These are phyloP conservation scores for Tetrapisispora taiwanensis DNA, from an alignment of 805 yeast species.

Conservation along the genomic window DNA sequence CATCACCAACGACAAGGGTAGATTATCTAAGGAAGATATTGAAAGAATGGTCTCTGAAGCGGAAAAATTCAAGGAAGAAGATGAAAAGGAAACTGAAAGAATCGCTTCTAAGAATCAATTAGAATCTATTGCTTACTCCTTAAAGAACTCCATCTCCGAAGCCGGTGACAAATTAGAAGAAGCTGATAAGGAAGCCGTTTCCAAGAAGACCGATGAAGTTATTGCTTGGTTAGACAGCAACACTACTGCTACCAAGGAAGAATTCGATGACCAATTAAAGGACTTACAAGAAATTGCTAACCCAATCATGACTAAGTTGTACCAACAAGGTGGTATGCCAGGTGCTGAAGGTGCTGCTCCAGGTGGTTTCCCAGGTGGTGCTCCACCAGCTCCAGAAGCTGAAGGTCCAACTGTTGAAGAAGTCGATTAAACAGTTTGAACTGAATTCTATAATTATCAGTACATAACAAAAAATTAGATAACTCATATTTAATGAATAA, in stretches of 20 bases:
- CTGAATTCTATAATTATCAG: not conserved
- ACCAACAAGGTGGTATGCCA: constrained; percentile 82
- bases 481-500: not conserved
- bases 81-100: constrained; percentile 89
- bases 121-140: constrained; percentile 91
- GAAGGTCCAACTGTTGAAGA: constrained; percentile 73
- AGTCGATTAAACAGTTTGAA: constrained; percentile 43
- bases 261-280: constrained; percentile 88
- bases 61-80: constrained; percentile 95
- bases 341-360: constrained; percentile 43
- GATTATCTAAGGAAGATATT: constrained; percentile 94
- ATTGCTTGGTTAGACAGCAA: constrained; percentile 87
- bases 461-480: not conserved
- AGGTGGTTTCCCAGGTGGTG: constrained; percentile 56
- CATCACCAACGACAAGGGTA: constrained; percentile 97
- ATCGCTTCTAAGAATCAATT: constrained; percentile 90
- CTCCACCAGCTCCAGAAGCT: constrained; percentile 53
- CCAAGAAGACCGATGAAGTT: constrained; percentile 76
- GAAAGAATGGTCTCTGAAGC: constrained; percentile 98
- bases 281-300: constrained; percentile 92
- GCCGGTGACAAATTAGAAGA: constrained; percentile 72
- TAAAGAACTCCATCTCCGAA: constrained; percentile 74
- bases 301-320: constrained; percentile 95
- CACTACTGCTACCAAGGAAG: constrained; percentile 88
- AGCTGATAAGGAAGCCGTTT: constrained; percentile 61